phyloP scores from a whole-genome alignment of 1,139 yeast genomes.

The Lizanozyma gosingica region DNA sequence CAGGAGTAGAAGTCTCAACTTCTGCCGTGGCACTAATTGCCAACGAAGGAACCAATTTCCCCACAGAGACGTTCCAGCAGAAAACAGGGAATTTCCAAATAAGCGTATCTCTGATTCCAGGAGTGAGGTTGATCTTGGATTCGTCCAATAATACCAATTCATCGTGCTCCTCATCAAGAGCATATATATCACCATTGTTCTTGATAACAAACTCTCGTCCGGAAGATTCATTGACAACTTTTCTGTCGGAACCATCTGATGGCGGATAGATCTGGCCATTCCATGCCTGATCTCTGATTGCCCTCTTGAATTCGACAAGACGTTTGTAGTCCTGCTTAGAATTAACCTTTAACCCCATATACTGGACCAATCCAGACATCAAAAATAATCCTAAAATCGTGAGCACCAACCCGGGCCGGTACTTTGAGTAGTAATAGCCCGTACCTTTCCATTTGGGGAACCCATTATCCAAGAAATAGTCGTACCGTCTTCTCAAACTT shows the following conservation, averaged over 20 bases:
- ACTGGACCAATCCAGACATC: slow-evolving; percentile 52
- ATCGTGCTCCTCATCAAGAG: slow-evolving; percentile 46
- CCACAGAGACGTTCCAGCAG: slow-evolving; percentile 39
- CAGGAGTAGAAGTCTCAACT: slow-evolving; percentile 6
- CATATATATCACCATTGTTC: slow-evolving; percentile 59
- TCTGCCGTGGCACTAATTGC: slow-evolving; percentile 18
- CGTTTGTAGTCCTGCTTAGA: slow-evolving; percentile 54
- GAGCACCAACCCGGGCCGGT: slow-evolving; percentile 50
- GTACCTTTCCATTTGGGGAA: slow-evolving; percentile 73
- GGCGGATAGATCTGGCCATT: slow-evolving; percentile 43
- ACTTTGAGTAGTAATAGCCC: slow-evolving; percentile 43
- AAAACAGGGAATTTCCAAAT: slow-evolving; percentile 37
- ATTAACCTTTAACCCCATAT: slow-evolving; percentile 43
- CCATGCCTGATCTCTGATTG: slow-evolving; percentile 54
- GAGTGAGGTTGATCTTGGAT: slow-evolving; percentile 22
- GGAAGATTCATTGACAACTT: slow-evolving; percentile 21
- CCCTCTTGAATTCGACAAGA: slow-evolving; percentile 40
- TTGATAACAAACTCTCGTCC: slow-evolving; percentile 60
- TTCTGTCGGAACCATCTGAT: slow-evolving; percentile 36
- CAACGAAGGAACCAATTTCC: slow-evolving; percentile 18
- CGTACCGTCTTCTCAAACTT: slow-evolving; percentile 65
- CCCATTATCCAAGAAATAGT: slow-evolving; percentile 74
- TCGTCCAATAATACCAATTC: slow-evolving; percentile 26
- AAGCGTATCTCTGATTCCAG: slow-evolving; percentile 47
- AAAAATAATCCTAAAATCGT: slow-evolving; percentile 42